Base-by-base conservation (phyloP, 1,284 basidiomycete species). In the Inonotus obliquus region DNA sequence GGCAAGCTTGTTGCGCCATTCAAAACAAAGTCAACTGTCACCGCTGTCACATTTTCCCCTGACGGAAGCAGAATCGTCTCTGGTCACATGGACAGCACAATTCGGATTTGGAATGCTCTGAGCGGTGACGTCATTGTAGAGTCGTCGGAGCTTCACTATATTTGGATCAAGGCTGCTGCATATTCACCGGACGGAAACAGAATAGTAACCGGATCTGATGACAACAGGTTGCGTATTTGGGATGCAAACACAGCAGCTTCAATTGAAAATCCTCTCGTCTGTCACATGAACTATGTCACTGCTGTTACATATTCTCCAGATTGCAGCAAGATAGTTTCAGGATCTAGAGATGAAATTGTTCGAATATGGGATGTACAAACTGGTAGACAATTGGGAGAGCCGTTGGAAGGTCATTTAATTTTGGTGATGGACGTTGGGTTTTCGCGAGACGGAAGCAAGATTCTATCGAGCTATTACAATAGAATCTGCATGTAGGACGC, bases 401-500 rank as follows among this genome's bases (percentile, higher is more conserved):
- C 60, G 3, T 29, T 65, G 21, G 9, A 9, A 7, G 59, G 35
- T 4, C 63, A 64, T 27, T 13, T 11, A 9, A 25, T 4, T 1
- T 2, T 1, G 4, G 47, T 49, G 9, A 25, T 25, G 19, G 19
- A 23, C 7, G 47, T 49, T 23, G 19, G 2, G 4, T 49, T 23
- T 27, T 49, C 47, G 10, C 47, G 2, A 25, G 47, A 49, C 21
- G 47, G 47, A 21, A 4, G 19, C 14, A 23, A 2, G 19, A 49
- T 49, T 21, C 5, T 49, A 7, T 49, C 47, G 9, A 3, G 19
- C 54, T 92, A 93, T 44, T 81, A 96, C 13, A 94, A 98, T 69
- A 79, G 81, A 19, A 94, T 98, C 56, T 83, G 94, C 0, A 91
- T 98, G 0, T 99, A 96, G 96, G 91, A 98, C 72, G 83, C 98